Conservation (phyloP, 352 stramenopile species). For the Aphanomyces stellatus region DNA sequence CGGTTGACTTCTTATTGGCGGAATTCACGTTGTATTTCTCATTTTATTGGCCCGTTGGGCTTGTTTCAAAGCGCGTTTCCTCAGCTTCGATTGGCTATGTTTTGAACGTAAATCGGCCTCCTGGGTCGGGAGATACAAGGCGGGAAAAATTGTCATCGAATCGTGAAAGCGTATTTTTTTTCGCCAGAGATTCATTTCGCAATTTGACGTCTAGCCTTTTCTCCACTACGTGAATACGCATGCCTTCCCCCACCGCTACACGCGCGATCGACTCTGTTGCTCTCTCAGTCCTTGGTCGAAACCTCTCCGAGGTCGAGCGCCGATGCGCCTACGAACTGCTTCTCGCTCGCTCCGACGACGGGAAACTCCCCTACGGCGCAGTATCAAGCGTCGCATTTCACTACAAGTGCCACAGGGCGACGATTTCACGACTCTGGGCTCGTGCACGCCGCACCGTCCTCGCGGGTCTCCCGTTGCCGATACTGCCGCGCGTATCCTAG, state of each 20-base stretch:
- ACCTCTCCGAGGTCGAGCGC: not conserved
- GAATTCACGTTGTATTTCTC: not conserved
- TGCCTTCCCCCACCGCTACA: not conserved
- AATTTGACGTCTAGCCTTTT: not conserved
- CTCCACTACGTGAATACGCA: not conserved
- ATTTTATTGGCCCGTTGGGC: not conserved
- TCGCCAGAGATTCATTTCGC: not conserved
- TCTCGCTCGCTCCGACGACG: not conserved
- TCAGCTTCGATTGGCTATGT: not conserved
- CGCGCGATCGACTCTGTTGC: not conserved
- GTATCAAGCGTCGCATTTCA: not conserved
- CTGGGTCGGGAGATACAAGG: not conserved
- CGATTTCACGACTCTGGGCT: not conserved
- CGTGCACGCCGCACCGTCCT: not conserved
- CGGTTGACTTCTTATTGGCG: not conserved
- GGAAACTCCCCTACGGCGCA: not conserved
- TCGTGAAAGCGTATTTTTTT: not conserved
- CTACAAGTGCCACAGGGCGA: not conserved
- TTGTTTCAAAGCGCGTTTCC: not conserved
- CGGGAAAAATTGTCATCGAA: not conserved
- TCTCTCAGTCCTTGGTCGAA: not conserved
- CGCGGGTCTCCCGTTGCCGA: not conserved
- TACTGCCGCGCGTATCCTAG: not conserved
- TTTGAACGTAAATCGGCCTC: not conserved
- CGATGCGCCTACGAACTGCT: not conserved